Evolutionary conservation across 176 grass and related monocot species (phyloP).

Genomic region (Bromus sterilis): DNA sequence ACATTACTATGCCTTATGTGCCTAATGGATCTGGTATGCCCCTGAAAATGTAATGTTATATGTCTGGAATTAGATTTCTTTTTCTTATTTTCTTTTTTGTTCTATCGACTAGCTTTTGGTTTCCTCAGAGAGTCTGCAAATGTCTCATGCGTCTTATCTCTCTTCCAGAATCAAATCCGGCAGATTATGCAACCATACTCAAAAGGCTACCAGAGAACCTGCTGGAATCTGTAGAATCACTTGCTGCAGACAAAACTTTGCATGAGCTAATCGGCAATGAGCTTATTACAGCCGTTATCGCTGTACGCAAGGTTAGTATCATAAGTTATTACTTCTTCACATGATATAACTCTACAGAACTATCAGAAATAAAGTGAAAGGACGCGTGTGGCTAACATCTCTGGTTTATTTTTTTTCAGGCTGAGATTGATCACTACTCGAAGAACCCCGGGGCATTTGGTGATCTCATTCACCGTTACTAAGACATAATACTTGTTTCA

Average conservation of each 20-base stretch:
- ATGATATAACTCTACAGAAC: background rate
- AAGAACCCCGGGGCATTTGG: constrained; percentile 53
- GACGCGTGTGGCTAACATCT: background rate
- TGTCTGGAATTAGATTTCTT: background rate
- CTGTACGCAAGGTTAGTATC: constrained; percentile 64
- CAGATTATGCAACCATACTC: constrained; percentile 57
- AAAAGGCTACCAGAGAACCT: constrained; percentile 77
- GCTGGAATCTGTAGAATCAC: constrained; percentile 65
- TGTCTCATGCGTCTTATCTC: background rate
- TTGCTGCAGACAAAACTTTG: constrained; percentile 55
- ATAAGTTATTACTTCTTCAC: background rate
- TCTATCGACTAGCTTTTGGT: background rate
- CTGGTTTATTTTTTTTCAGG: constrained; percentile 28
- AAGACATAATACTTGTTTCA: background rate
- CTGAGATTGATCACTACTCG: constrained; percentile 60
- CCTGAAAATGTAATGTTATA: background rate
- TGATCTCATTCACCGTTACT: constrained; percentile 83
- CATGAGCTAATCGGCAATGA: constrained; percentile 75
- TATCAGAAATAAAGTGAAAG: background rate
- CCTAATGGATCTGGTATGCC: background rate
- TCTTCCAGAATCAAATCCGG: constrained; percentile 74
- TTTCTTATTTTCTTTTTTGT: background rate
- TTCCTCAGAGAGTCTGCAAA: background rate
- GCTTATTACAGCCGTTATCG: constrained; percentile 61
- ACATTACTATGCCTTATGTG: background rate